These are phyloP conservation scores for Filosporella fistucella DNA, from an alignment of 495 filamentous ascomycete species.

Conservation along the genomic window DNA sequence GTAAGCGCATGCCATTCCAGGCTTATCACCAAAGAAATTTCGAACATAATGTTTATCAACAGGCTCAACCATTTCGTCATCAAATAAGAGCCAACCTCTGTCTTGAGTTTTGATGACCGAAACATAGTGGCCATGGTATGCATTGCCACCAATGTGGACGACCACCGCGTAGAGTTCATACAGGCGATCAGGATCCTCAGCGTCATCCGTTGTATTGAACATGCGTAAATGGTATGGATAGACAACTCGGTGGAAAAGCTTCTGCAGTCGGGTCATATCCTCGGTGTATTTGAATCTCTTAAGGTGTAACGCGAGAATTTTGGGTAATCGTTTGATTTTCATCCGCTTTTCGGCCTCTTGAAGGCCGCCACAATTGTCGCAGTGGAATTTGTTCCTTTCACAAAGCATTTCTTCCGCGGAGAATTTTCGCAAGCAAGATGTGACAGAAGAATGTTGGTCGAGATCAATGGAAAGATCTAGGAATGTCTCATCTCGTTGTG, in stretches of 20 bases:
- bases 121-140: slow-evolving; percentile 97
- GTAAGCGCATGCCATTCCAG: slow-evolving; percentile 89
- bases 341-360: slow-evolving; percentile 98
- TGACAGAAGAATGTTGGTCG: slow-evolving; percentile 93
- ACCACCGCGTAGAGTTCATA: slow-evolving; percentile 98
- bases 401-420: slow-evolving; percentile 99
- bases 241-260: slow-evolving; percentile 93
- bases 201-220: slow-evolving; percentile 98
- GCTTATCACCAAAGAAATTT: slow-evolving; percentile 95
- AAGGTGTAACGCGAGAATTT: slow-evolving; percentile 85
- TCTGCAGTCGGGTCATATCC: slow-evolving; percentile 87
- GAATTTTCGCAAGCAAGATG: slow-evolving; percentile 90
- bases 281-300: slow-evolving; percentile 99
- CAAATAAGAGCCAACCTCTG: slow-evolving; percentile 91
- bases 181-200: slow-evolving; percentile 87
- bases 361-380: slow-evolving; percentile 91
- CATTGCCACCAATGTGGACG: slow-evolving; percentile 97
- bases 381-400: slow-evolving; percentile 97
- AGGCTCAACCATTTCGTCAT: slow-evolving; percentile 97
- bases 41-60: slow-evolving; percentile 95
- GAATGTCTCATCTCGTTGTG: slow-evolving; percentile 92
- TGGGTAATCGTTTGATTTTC: slow-evolving; percentile 95
- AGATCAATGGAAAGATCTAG: slow-evolving; percentile 94
- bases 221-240: slow-evolving; percentile 95
- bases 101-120: slow-evolving; percentile 97